Evolutionary conservation across 257 asterid species (phyloP), one percentile per base, ranked within the genome.

Genomic region (Lycium ferocissimum): DNA sequence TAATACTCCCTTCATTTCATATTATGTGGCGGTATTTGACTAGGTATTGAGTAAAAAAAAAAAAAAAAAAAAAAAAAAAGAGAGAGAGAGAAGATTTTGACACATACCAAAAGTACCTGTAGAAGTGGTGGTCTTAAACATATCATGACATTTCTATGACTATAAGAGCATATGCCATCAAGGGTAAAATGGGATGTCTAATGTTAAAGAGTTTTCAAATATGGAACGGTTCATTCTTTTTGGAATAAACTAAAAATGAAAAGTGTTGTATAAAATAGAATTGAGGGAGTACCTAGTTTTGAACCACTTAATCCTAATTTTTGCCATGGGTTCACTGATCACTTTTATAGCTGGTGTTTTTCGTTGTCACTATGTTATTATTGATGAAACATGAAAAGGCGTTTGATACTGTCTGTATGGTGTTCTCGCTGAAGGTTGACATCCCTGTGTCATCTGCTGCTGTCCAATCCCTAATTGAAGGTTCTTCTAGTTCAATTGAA

Each of bases 391-490:
- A 3, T 78, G 51, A 18, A 20, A 76, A 67, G 83, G 85, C 54
- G 11, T 67, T 75, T 65, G 57, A 67, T 71, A 56, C 15, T 58
- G 81, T 72, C 65, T 84, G 70, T 87, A 26, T 84, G 85, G 76
- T 84, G 87, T 90, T 84, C 20, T 72, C 78, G 85, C 26, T 89
- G 92, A 91, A 96, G 99, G 94, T 95, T 69, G 90, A 95, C 86
- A 91, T 96, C 84, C 96, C 97, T 40, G 90, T 88, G 76, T 89
- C 99, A 71, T 90, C 97, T 75, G 87, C 89, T 86, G 98, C 98
- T 84, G 94, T 96, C 82, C 97, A 94, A 88, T 94, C 98, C 65
- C 88, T 96, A 45, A 83, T 96, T 86, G 97, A 92, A 91, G 94
- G 97, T 89, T 93, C 98, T 84, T 92, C 93, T 86, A 97, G 97